Percentiles rank a stretch among this genome's conserved stretches.
Conservation (phyloP, 495 filamentous ascomycete genomes). For the Tuber umbilicatum region DNA sequence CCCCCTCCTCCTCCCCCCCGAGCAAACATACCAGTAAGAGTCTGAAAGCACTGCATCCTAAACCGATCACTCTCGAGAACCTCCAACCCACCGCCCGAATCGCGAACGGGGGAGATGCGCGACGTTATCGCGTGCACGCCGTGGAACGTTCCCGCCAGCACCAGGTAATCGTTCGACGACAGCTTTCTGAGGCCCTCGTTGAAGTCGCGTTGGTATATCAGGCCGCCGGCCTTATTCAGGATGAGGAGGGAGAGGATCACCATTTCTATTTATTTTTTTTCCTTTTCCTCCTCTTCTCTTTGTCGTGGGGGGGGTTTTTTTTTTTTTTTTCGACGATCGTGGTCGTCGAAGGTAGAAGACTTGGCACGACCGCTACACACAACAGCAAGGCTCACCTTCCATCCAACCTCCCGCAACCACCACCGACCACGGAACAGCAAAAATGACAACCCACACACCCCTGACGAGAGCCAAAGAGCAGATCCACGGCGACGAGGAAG, state of each 20-base stretch:
- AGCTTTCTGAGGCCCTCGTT: constrained; percentile 74
- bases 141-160: constrained; percentile 97
- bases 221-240: constrained; percentile 95
- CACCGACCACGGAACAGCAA: neutral
- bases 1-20: neutral
- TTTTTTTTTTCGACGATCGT: too few relatives aligned
- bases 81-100: constrained; percentile 60
- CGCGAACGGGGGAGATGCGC: constrained; percentile 59
- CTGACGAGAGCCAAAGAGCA: constrained; percentile 67
- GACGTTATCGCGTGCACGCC: constrained; percentile 91
- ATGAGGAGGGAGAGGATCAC: constrained; percentile 88
- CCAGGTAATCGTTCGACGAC: constrained; percentile 87
- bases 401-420: neutral
- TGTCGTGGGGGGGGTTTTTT: too few relatives aligned
- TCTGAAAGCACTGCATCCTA: constrained; percentile 90
- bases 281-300: neutral
- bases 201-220: constrained; percentile 93
- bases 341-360: too few relatives aligned
- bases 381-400: too few relatives aligned
- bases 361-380: too few relatives aligned
- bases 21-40: constrained; percentile 54
- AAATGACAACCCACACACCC: constrained; percentile 37
- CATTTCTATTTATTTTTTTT: constrained; percentile 44
- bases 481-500: constrained; percentile 80
- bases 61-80: constrained; percentile 86